Base-by-base conservation (phyloP, 1,284 basidiomycete species). In the Microbotryum silenes-acaulis region DNA sequence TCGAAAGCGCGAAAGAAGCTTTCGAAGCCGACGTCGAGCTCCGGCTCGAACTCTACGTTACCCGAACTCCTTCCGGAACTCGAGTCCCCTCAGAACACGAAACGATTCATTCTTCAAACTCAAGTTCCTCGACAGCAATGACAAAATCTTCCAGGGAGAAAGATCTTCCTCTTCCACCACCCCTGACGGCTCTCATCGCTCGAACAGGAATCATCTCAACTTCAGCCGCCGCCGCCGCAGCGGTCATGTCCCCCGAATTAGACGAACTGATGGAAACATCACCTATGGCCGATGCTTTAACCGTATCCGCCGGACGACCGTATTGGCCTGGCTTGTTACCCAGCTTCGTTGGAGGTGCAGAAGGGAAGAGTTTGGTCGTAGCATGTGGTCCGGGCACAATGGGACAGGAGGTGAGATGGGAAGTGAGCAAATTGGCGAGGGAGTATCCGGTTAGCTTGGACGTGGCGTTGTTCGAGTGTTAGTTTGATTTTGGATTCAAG, bases 31-130 rank as follows among this genome's bases (percentile, higher is more conserved):
- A 59, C 10, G 62, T 66, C 25, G 44, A 61, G 45, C 55, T 66
- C 7, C 46, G 58, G 8, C 55, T 66, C 55, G 65, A 66, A 33
- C 59, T 66, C 21, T 63, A 60, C 59, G 61, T 63, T 16, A 59
- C 65, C 5, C 49, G 65, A 1, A 60, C 60, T 4, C 37, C 37
- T 6, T 42, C 37, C 37, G 37, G 37, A 42, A 42, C 37, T 18
- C 10, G 12, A 14, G 12, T 42, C 37, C 16, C 37, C 16, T 18
- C 37, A 6, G 37, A 42, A 42, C 37, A 42, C 37, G 37, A 42
- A 42, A 14, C 37, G 14, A 12, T 16, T 18, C 12, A 16, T 18
- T 42, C 12, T 42, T 42, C 37, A 0, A 42, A 42, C 1, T 18
- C 37, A 18, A 42, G 37, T 42, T 31, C 27, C 27, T 27, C 31